Percentiles rank a stretch among this genome's conserved stretches.
Conservation (phyloP, 2,329 filamentous ascomycete genomes). For the Claviceps pazoutovae region DNA sequence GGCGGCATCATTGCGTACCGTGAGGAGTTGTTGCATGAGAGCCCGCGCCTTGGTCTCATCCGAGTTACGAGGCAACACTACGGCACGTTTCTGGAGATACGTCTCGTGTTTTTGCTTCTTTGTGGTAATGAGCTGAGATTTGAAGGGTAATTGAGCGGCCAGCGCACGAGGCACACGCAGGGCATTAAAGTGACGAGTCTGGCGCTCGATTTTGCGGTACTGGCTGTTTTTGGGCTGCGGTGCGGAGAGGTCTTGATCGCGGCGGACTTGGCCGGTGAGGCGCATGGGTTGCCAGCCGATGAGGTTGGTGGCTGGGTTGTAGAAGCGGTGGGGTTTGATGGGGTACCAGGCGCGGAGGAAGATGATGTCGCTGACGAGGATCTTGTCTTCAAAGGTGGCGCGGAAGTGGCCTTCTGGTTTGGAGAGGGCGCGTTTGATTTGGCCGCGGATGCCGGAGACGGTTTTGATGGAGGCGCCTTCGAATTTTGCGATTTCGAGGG, state of each 20-base stretch:
- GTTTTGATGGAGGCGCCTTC: conserved; percentile 93
- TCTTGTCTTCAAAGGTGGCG: conserved; percentile 97
- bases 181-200: conserved; percentile 63
- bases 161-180: conserved; percentile 65
- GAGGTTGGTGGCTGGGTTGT: conserved; percentile 90
- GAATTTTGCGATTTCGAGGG: conserved; percentile 94
- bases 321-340: conserved; percentile 87
- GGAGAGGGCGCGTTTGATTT: conserved; percentile 89
- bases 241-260: conserved; percentile 58
- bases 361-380: conserved; percentile 90
- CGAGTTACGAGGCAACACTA: conserved; percentile 62
- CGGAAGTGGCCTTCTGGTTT: conserved; percentile 94
- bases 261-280: conserved; percentile 80
- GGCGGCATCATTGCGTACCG: conserved; percentile 78
- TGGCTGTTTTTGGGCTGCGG: conserved; percentile 73
- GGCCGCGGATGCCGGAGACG: conserved; percentile 85
- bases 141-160: conserved; percentile 78
- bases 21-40: conserved; percentile 85
- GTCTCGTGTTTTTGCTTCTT: conserved; percentile 68
- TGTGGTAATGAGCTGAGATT: conserved; percentile 74
- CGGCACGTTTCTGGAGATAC: conserved; percentile 90
- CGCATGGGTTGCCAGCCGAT: conserved; percentile 91
- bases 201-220: conserved; percentile 58
- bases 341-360: conserved; percentile 96
- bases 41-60: conserved; percentile 84